phyloP scores from a whole-genome alignment of 371 early-diverging fungal genomes.

The Rhizopus arrhizus region DNA sequence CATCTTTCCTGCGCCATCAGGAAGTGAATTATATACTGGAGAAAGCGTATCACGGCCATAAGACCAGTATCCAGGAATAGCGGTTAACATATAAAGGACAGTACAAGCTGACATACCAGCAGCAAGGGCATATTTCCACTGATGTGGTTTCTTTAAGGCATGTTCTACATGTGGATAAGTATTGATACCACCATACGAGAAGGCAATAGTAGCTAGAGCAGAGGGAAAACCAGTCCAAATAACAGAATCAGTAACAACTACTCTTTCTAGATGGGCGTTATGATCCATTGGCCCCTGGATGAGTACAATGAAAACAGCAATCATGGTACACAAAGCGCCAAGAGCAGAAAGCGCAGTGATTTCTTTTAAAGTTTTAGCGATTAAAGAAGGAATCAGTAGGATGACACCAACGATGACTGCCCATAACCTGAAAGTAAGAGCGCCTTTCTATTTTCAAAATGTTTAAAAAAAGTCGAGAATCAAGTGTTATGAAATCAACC shows the following conservation, averaged over 20 bases:
- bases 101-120: conserved; percentile 70
- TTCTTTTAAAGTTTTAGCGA: conserved; percentile 76
- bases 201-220: conserved; percentile 57
- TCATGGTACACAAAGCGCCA: conserved; percentile 55
- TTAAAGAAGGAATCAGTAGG: conserved; percentile 72
- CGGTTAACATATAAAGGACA: conserved; percentile 72
- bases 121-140: conserved; percentile 69
- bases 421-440: conserved; percentile 46
- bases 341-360: conserved; percentile 62
- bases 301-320: conserved; percentile 49
- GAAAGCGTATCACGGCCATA: conserved; percentile 71
- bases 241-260: conserved; percentile 33
- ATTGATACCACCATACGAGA: conserved; percentile 50
- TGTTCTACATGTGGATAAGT: conserved; percentile 68
- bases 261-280: conserved; percentile 18
- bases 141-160: conserved; percentile 73
- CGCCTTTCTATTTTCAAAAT: conserved; percentile 10
- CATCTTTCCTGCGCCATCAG: conserved; percentile 53
- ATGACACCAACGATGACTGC: conserved; percentile 64
- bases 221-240: conserved; percentile 54
- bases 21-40: conserved; percentile 72
- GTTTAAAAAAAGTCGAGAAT: not conserved
- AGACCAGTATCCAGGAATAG: conserved; percentile 73
- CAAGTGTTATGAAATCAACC: not conserved
- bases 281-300: conserved; percentile 41